A percentile compares a stretch with the other conserved stretches of the same genome.
These are phyloP conservation scores for Aureobasidium uvarum DNA, from an alignment of 2,329 filamentous ascomycete genomes.

Conservation along the genomic window DNA sequence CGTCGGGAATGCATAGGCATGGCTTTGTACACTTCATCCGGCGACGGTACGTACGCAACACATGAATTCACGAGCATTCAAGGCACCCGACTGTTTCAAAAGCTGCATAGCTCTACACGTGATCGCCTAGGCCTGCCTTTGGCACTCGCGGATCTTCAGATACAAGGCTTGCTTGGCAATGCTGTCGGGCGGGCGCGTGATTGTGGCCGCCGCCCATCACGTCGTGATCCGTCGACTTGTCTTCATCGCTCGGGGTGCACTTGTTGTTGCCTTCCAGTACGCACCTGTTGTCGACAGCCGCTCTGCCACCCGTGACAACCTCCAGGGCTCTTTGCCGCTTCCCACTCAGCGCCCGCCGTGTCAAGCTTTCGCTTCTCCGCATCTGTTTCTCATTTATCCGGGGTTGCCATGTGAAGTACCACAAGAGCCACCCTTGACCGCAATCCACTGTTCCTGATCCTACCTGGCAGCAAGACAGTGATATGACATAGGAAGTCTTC, in stretches of 20 bases:
- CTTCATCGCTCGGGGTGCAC: not conserved
- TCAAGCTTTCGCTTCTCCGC: constrained; percentile 25
- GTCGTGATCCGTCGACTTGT: constrained; percentile 15
- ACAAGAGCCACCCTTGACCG: not conserved
- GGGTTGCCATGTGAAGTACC: constrained; percentile 17
- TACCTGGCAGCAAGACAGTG: too few relatives aligned
- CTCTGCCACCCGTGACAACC: not conserved
- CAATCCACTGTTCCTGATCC: not conserved
- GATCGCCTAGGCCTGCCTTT: constrained; percentile 19
- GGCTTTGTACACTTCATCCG: constrained; percentile 20
- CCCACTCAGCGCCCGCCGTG: not conserved
- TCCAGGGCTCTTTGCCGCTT: not conserved
- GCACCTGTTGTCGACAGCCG: not conserved
- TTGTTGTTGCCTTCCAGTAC: not conserved
- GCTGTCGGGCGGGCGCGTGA: constrained; percentile 22
- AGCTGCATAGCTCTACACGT: constrained; percentile 14
- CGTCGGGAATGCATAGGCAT: constrained; percentile 4
- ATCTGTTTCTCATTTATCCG: constrained; percentile 15
- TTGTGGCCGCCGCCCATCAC: constrained; percentile 7
- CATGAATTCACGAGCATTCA: not conserved
- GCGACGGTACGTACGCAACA: constrained; percentile 22
- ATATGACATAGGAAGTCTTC: too few relatives aligned
- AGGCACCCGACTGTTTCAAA: constrained; percentile 5
- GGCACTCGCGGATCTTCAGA: not conserved
- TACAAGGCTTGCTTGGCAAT: constrained; percentile 20